phyloP scores from a whole-genome alignment of 2,329 filamentous ascomycete genomes.

The Talaromyces verruculosus region DNA sequence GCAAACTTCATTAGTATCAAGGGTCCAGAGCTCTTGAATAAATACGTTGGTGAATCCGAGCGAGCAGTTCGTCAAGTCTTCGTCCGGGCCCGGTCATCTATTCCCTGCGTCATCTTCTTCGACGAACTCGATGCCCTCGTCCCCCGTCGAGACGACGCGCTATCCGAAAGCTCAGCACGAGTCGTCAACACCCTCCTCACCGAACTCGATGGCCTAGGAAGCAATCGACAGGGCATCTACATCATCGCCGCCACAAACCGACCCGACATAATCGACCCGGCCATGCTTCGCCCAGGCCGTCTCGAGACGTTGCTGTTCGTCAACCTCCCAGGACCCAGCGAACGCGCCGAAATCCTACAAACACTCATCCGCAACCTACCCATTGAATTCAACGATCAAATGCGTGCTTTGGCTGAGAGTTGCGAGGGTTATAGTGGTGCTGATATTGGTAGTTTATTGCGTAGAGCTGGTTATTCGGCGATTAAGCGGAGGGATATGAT shows the following conservation, averaged over 20 bases:
- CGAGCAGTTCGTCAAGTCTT: constrained; percentile 91
- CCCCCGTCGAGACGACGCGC: constrained; percentile 73
- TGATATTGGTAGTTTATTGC: constrained; percentile 60
- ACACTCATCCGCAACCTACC: constrained; percentile 59
- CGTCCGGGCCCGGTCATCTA: constrained; percentile 76
- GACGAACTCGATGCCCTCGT: constrained; percentile 95
- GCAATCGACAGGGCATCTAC: constrained; percentile 79
- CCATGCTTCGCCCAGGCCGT: constrained; percentile 88
- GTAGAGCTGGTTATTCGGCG: constrained; percentile 60
- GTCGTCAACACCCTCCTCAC: constrained; percentile 95
- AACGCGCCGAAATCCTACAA: constrained; percentile 80
- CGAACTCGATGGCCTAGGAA: constrained; percentile 80
- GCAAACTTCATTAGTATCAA: constrained; percentile 99
- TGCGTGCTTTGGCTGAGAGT: constrained; percentile 66
- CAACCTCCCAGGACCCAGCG: constrained; percentile 74
- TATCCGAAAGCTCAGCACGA: constrained; percentile 78
- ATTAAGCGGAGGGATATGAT: constrained; percentile 52
- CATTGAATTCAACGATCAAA: constrained; percentile 53
- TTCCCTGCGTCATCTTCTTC: constrained; percentile 96
- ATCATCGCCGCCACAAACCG: constrained; percentile 94
- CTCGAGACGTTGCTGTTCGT: constrained; percentile 88
- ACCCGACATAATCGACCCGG: constrained; percentile 93
- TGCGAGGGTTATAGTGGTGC: constrained; percentile 78
- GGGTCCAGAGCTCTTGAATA: constrained; percentile 93
- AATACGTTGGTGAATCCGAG: constrained; percentile 96